Percentiles rank a stretch among this genome's conserved stretches.
Evolutionary conservation across 2,329 filamentous ascomycete genomes (phyloP).

Genomic region (Huntiella omanensis): DNA sequence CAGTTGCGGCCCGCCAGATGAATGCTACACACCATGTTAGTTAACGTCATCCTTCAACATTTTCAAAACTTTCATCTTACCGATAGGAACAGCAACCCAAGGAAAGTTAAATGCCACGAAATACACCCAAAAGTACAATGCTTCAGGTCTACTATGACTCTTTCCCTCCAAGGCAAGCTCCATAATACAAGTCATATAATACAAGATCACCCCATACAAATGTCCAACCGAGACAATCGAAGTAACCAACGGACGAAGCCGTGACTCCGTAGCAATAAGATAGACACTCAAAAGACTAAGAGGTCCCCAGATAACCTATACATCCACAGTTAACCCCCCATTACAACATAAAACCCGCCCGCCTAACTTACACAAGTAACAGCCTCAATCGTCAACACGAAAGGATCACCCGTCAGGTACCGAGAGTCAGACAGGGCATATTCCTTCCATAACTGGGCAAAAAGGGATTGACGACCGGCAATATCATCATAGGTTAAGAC

Average conservation of each 20-base stretch:
- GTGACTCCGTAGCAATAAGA: conserved; percentile 25
- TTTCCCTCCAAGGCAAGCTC: conserved; percentile 27
- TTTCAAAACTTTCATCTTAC: neutral
- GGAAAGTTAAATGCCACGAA: conserved; percentile 41
- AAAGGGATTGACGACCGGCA: conserved; percentile 48
- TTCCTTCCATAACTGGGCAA: conserved; percentile 85
- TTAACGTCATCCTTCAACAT: no score
- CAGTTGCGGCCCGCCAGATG: no score
- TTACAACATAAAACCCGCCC: no score
- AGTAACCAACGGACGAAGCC: conserved; percentile 32
- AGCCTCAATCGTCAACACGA: conserved; percentile 74
- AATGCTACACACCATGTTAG: no score
- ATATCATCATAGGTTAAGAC: conserved; percentile 50
- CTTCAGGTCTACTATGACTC: conserved; percentile 38
- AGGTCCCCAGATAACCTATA: conserved; percentile 36
- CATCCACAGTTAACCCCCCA: no score
- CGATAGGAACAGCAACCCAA: conserved; percentile 21
- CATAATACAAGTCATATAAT: conserved; percentile 38
- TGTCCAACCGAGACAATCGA: conserved; percentile 32
- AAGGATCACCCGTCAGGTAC: conserved; percentile 63
- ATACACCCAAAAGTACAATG: conserved; percentile 44
- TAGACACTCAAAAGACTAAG: conserved; percentile 31
- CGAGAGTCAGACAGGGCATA: conserved; percentile 75
- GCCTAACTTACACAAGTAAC: conserved; percentile 48
- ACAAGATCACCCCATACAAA: conserved; percentile 42